Evolutionary conservation across 164 flowering plant genomes (phyloP).

Genomic region (Berberis thunbergii): DNA sequence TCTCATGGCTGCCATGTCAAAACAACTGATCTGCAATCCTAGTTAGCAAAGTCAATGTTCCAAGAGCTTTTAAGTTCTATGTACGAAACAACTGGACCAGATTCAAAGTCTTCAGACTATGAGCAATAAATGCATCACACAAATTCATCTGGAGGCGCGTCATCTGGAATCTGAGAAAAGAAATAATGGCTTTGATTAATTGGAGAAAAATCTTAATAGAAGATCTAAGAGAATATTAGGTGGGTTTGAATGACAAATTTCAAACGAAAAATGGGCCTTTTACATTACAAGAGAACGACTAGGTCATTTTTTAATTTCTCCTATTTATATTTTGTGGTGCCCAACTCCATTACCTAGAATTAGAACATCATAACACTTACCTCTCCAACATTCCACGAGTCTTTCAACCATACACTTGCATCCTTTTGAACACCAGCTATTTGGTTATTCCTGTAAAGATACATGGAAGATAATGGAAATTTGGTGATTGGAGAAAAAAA

Average conservation of each 20-base stretch:
- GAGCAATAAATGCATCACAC: too few species aligned
- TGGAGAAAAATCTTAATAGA: too few species aligned
- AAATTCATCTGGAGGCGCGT: neutral
- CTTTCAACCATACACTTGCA: neutral
- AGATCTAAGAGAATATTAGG: neutral
- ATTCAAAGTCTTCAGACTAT: too few species aligned
- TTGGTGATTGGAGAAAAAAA: neutral
- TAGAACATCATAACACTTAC: neutral
- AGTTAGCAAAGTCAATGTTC: too few species aligned
- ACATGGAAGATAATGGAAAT: neutral
- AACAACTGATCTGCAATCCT: too few species aligned
- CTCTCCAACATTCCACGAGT: neutral
- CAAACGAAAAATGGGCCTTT: neutral
- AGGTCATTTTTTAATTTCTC: too few species aligned
- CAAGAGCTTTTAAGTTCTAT: too few species aligned
- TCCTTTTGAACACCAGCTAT: neutral
- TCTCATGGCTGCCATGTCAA: too few species aligned
- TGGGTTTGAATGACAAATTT: neutral
- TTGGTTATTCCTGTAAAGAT: neutral
- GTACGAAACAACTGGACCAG: too few species aligned
- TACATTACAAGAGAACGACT: too few species aligned
- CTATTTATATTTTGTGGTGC: neutral
- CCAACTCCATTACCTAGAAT: neutral
- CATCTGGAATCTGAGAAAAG: neutral
- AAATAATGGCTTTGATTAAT: neutral